Percentiles rank a stretch among this genome's conserved stretches.
These are phyloP conservation scores for Mycena albidolilacea DNA, from an alignment of 768 basidiomycete species.

Conservation along the genomic window DNA sequence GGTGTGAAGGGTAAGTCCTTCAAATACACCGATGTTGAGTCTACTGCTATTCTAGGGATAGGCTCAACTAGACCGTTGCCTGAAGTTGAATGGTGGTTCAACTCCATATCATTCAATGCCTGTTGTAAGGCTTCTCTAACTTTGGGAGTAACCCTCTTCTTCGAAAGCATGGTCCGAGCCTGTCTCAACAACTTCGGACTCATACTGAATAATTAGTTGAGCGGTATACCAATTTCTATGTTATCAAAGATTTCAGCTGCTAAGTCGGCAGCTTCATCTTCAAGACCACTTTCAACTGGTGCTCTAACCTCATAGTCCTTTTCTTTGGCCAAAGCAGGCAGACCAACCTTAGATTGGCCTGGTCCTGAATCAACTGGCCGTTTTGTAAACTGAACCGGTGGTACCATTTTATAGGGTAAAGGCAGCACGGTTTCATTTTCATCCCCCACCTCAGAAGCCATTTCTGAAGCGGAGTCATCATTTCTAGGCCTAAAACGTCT, in stretches of 20 bases:
- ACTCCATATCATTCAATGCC: no score
- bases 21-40: neutral
- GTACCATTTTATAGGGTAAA: slow-evolving; percentile 1
- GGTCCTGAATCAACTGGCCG: neutral
- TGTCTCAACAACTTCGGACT: no score
- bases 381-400: neutral
- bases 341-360: no score
- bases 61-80: no score
- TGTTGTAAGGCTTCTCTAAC: no score
- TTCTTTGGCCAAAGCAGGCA: neutral
- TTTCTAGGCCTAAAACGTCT: neutral
- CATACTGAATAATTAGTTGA: neutral
- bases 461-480: neutral
- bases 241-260: neutral
- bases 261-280: neutral
- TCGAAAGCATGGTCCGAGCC: no score
- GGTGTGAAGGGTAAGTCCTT: neutral
- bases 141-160: no score
- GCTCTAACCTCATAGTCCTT: slow-evolving; percentile 1
- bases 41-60: no score
- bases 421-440: neutral
- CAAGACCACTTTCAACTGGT: neutral
- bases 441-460: neutral
- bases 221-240: neutral
- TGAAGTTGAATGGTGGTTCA: no score